These are phyloP conservation scores for Malassezia yamatoensis DNA, from an alignment of 1,284 basidiomycete species.

Conservation along the genomic window DNA sequence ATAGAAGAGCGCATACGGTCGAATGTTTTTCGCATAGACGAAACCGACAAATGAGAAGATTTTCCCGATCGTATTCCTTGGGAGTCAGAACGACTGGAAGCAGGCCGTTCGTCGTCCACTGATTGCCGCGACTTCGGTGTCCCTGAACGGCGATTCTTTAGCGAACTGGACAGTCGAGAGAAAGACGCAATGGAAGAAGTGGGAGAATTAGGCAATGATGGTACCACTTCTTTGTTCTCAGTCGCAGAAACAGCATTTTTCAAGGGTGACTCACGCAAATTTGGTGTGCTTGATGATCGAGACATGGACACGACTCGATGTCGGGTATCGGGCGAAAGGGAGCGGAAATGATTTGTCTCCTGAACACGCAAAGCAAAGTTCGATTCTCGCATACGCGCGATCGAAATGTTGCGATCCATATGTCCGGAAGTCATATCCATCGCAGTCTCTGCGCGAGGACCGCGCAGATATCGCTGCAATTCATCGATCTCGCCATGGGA, in stretches of 20 bases:
- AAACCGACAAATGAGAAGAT: background rate
- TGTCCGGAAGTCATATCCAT: background rate
- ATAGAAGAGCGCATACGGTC: background rate
- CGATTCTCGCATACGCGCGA: background rate
- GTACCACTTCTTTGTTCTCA: background rate
- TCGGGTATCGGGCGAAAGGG: background rate
- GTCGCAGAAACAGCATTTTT: background rate
- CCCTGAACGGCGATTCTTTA: background rate
- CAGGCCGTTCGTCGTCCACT: background rate
- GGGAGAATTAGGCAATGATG: background rate
- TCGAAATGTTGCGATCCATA: background rate
- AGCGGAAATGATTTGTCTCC: background rate
- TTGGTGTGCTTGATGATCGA: background rate
- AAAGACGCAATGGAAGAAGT: background rate
- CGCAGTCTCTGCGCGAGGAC: background rate
- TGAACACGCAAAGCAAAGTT: background rate
- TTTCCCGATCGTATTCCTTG: background rate
- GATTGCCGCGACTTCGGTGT: background rate
- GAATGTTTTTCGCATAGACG: background rate
- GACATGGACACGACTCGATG: background rate
- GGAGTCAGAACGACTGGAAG: background rate
- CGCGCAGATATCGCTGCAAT: conserved; percentile 9
- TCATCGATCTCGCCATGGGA: conserved; percentile 2
- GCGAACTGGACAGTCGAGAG: background rate
- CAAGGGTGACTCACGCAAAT: background rate